Percentiles rank a stretch among this genome's conserved stretches.
Conservation (phyloP, 805 yeast species). For the Cyberlindnera mrakii region DNA sequence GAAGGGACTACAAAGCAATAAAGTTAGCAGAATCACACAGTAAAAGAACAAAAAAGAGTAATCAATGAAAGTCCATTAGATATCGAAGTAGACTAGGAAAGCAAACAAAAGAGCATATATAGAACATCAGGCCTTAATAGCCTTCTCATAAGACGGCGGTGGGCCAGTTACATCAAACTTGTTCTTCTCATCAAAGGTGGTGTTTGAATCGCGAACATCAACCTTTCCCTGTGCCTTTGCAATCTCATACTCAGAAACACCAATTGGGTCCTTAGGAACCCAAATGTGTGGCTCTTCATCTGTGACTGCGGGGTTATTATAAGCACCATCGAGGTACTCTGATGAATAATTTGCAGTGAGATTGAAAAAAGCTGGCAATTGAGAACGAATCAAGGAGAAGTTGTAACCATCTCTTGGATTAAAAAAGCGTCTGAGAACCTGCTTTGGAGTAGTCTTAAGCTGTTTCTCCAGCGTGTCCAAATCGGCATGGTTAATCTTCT, state of each 20-base stretch:
- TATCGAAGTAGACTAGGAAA: too few relatives aligned
- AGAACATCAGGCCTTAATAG: slow-evolving; percentile 2
- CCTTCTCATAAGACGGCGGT: slow-evolving; percentile 60
- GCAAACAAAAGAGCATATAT: neutral
- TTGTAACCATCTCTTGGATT: slow-evolving; percentile 38
- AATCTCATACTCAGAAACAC: slow-evolving; percentile 56
- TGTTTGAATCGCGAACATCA: slow-evolving; percentile 50
- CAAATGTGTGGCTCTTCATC: slow-evolving; percentile 59
- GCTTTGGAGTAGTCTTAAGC: slow-evolving; percentile 11
- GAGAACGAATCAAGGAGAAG: slow-evolving; percentile 37
- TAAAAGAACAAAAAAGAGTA: too few relatives aligned
- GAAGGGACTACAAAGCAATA: too few relatives aligned
- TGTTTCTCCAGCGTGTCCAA: slow-evolving; percentile 14
- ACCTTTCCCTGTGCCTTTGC: slow-evolving; percentile 49
- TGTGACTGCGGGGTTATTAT: slow-evolving; percentile 51
- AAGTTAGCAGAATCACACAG: too few relatives aligned
- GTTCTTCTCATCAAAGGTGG: slow-evolving; percentile 55
- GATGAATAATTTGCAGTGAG: slow-evolving; percentile 26
- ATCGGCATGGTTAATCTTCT: slow-evolving; percentile 23
- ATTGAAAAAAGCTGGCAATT: slow-evolving; percentile 31
- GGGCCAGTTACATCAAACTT: slow-evolving; percentile 47
- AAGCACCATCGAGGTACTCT: slow-evolving; percentile 30
- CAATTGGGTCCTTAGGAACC: slow-evolving; percentile 65
- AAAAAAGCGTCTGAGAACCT: slow-evolving; percentile 27
- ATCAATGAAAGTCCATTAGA: too few relatives aligned